Percentiles rank a stretch among this genome's conserved stretches.
These are phyloP conservation scores for Tolypocladium sp. DNA, from an alignment of 2,329 filamentous ascomycete species.

Conservation along the genomic window DNA sequence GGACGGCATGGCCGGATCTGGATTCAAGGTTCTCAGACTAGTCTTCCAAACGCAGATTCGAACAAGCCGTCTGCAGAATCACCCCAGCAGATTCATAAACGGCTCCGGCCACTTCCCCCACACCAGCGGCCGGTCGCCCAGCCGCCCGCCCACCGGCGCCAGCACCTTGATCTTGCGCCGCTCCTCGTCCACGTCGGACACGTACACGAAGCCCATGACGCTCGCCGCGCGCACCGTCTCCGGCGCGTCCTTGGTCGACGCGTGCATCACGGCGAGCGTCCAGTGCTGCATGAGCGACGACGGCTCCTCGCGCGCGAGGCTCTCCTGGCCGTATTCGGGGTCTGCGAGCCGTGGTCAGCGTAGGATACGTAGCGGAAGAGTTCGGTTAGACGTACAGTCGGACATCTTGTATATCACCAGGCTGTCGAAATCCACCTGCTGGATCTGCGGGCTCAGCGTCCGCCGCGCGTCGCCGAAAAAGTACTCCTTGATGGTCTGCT, in stretches of 20 bases:
- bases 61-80: neutral
- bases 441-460: slow-evolving; percentile 78
- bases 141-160: slow-evolving; percentile 71
- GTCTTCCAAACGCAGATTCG: neutral
- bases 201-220: slow-evolving; percentile 88
- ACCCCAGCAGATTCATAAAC: slow-evolving; percentile 64
- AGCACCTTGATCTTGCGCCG: slow-evolving; percentile 73
- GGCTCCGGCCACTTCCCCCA: slow-evolving; percentile 84
- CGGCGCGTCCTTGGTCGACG: slow-evolving; percentile 56
- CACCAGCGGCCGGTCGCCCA: slow-evolving; percentile 72
- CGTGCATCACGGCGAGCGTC: slow-evolving; percentile 77
- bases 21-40: neutral
- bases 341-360: slow-evolving; percentile 7
- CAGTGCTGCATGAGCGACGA: slow-evolving; percentile 66
- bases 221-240: slow-evolving; percentile 70
- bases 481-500: slow-evolving; percentile 78
- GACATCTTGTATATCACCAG: slow-evolving; percentile 64
- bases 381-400: slow-evolving; percentile 36
- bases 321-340: slow-evolving; percentile 19
- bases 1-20: neutral
- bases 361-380: too few relatives aligned
- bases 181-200: slow-evolving; percentile 82
- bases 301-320: slow-evolving; percentile 56
- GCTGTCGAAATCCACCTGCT: slow-evolving; percentile 69
- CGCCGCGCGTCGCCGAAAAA: slow-evolving; percentile 80